phyloP scores from a whole-genome alignment of 768 basidiomycete species.

The Boletus coccyginus region DNA sequence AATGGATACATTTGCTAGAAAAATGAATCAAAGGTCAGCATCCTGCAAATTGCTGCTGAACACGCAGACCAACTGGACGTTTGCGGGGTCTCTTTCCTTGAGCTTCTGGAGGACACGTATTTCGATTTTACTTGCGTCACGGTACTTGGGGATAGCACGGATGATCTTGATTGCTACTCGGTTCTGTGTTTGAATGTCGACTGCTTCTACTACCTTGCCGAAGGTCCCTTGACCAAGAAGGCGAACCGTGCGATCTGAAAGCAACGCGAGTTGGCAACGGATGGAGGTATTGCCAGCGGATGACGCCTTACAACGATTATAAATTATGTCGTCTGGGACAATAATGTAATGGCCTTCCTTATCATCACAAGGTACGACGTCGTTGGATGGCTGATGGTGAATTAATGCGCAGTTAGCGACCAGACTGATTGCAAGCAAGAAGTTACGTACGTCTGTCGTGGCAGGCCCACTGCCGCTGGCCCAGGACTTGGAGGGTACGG shows the following conservation, averaged over 20 bases:
- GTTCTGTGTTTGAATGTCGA: constrained; percentile 71
- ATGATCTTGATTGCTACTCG: constrained; percentile 98
- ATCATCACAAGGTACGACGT: constrained; percentile 81
- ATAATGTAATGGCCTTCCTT: constrained; percentile 99
- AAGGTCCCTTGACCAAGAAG: constrained; percentile 97
- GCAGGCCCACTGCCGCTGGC: constrained; percentile 61
- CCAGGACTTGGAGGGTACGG: constrained; percentile 59
- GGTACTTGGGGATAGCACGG: constrained; percentile 96
- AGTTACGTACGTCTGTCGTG: constrained; percentile 62
- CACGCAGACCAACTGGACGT: constrained; percentile 69
- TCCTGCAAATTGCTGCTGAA: constrained; percentile 11
- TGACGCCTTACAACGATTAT: constrained; percentile 67
- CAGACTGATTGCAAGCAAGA: constrained; percentile 8
- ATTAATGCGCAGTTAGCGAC: constrained; percentile 29
- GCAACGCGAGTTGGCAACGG: constrained; percentile 14
- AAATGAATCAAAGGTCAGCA: constrained; percentile 15
- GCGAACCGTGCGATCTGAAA: constrained; percentile 83
- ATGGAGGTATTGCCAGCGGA: neutral
- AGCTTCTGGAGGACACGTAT: constrained; percentile 91
- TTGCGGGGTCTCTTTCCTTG: constrained; percentile 83
- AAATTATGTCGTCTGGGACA: constrained; percentile 84
- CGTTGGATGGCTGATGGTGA: constrained; percentile 57
- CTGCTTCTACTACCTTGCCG: constrained; percentile 95
- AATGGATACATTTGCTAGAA: constrained; percentile 93
- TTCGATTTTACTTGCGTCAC: constrained; percentile 98